phyloP scores from a whole-genome alignment of 2,329 filamentous ascomycete species.

The Neofusicoccum kwambonambiense region DNA sequence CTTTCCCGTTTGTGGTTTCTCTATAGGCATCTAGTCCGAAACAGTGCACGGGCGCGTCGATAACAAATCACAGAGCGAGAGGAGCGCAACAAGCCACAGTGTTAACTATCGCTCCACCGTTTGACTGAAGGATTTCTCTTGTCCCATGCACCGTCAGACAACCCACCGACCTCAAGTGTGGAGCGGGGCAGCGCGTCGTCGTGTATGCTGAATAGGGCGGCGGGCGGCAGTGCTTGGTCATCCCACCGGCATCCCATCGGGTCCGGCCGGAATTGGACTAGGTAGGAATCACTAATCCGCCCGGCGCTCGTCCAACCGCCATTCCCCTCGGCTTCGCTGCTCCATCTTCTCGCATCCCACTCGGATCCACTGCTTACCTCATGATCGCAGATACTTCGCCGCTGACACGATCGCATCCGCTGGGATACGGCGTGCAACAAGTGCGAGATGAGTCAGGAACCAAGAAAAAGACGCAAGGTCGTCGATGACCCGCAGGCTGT shows the following conservation, averaged over 20 bases:
- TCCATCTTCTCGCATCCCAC: background rate
- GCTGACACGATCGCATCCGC: background rate
- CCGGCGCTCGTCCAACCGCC: background rate
- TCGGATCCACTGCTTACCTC: background rate
- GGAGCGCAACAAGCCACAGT: no score
- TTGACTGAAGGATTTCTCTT: no score
- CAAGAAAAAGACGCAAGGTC: background rate
- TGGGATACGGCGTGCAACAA: background rate
- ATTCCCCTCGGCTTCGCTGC: background rate
- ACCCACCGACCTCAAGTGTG: no score
- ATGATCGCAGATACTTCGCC: background rate
- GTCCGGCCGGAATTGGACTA: background rate
- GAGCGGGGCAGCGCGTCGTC: no score
- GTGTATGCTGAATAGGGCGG: no score
- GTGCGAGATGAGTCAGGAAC: background rate
- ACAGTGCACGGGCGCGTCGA: no score
- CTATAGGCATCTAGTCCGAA: no score
- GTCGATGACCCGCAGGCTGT: background rate
- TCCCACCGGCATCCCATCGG: conserved; percentile 12
- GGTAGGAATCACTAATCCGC: no score
- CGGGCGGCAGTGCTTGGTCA: background rate
- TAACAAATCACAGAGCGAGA: no score
- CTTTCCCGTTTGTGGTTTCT: no score
- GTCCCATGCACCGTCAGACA: no score
- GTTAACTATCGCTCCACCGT: no score